Evolutionary conservation across 2,329 filamentous ascomycete genomes (phyloP), one percentile per base, ranked within the genome.

Genomic region (Chalara sp.): DNA sequence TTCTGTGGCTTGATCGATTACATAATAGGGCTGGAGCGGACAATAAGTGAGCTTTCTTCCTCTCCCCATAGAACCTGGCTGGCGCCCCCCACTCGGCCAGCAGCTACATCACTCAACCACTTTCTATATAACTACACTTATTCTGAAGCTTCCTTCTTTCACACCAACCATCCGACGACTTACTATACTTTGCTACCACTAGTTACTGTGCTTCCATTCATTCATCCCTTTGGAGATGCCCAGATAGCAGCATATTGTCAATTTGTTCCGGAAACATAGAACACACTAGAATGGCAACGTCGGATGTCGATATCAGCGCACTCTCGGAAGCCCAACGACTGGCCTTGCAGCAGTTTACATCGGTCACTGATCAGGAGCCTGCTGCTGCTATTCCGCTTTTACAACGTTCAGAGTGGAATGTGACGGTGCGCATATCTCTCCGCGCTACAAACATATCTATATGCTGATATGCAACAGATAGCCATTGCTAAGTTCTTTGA

Each of bases 401-500:
- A 2, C 80, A 85, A 59, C 78, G 90, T 55, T 96, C 90, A 51
- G 86, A 97, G 75, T 99, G 93, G 93, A 99, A 97, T 65, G 87
- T 96, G 0, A 87, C 92, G 75, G 88, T 90, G 68, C 37, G 70
- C 32, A 21, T 21, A 21, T 21, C 21, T 21, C 21, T 21, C 21
- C 21, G 21, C 21, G 21, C 21, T 21, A 21, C 21, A 21, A 12
- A 28, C 48, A 40, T 49, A 56, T 42, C 58, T 46, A 44, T 50
- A 28, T 13, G 51, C 58, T 61, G 53, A 67, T 48, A 48, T 50
- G 8, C 40, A 32, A 10, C 65, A 96, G 85, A 96, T 97, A 62
- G 92, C 93, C 52, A 92, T 99, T 57, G 83, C 93, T 58, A 95
- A 95, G 65, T 97, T 97, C 79, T 99, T 96, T 67, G 93, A 99